Base-by-base conservation (phyloP, 345 rosid species). In the Populus ilicifolia region DNA sequence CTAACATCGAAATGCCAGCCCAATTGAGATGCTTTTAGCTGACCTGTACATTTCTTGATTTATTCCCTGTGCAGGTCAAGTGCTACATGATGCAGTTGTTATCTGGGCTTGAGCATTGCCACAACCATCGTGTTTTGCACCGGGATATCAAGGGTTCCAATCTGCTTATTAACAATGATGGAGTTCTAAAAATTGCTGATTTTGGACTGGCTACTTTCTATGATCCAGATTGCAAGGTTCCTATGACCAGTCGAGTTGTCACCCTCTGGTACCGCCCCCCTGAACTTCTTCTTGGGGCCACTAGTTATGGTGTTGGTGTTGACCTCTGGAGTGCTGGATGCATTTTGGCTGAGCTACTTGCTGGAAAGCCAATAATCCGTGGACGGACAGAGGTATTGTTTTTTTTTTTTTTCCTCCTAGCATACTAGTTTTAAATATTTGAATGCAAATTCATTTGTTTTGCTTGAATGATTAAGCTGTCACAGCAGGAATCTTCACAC, bases 301-400 rank as follows among this genome's bases (percentile, higher is more conserved):
- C 94, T 21, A 79, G 80, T 68, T 94, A 94, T 83, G 88, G 86
- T 54, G 86, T 82, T 64, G 91, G 89, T 66, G 93, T 94, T 82
- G 98, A 94, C 79, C 89, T 94, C n/a, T 92, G 96, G 98, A 92
- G 98, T 85, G 93, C 94, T 5, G 98, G 98, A 75, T 94, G 98
- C 84, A 90, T 94, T 78, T 70, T 94, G 90, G 94, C 97, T 0
- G 98, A 94, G 87, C 84, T 94, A 77, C 91, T 94, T 43, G 84
- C 91, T 70, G 96, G 96, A 80, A 91, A 89, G 77, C 97, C 98
- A 17, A 89, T 94, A 76, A 86, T 94, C 93, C 96, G 93, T 0
- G 98, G 98, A 71, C 80, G 96, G 71, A 92, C 98, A 9, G 97
- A 94, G 96, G 98, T 92, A 87, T 62, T 29, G 2, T 44, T 39